Base-by-base conservation (phyloP, 805 yeast species). In the Komagataella kurtzmanii region DNA sequence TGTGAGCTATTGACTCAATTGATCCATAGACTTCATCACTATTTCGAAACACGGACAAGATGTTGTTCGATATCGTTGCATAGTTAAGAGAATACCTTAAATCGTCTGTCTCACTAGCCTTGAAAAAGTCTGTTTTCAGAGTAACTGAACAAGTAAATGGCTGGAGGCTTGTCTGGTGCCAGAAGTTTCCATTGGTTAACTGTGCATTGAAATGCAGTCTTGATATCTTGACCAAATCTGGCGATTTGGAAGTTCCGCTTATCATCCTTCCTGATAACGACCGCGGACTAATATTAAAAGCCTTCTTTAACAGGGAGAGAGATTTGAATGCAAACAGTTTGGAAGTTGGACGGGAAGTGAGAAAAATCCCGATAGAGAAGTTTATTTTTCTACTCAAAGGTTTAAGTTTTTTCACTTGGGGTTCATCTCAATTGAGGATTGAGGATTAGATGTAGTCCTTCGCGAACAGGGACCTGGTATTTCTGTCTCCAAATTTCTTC, bases 91-190 rank as follows among this genome's bases (percentile, higher is more conserved):
- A 85, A 59, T 85, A 80, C 54, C 79, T 77, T 58, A 91, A 72
- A 61, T 90, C 91, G 66, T 91, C 98, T 0, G 82, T 78, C 10
- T 68, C 66, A n/a, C 91, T 80, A n/a, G 96, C 90, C 52, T 76
- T 70, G 21, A 76, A 71, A 59, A 90, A 84, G 58, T 81, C 80
- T 0, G 96, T 85, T 40, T 69, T 68, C 55, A 87, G 74, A 47
- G 73, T 71, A 23, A 86, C 72, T 8, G 85, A 75, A 6, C 87
- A 70, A 2, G 68, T 61, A 21, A 86, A 72, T 3, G 88, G 88
- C 59, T 87, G 95, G 2, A 83, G 75, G 7, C 74, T 75, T 3
- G 79, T 76, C 52, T 84, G 71, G 53, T 75, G 73, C 95, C 93
- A 88, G 44, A 81, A 84, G 64, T 86, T 91, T 10, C 77, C 40